A percentile compares a stretch with the other conserved stretches of the same genome.
Conservation (phyloP, 257 asterid species). For the Solanum bulbocastanum region DNA sequence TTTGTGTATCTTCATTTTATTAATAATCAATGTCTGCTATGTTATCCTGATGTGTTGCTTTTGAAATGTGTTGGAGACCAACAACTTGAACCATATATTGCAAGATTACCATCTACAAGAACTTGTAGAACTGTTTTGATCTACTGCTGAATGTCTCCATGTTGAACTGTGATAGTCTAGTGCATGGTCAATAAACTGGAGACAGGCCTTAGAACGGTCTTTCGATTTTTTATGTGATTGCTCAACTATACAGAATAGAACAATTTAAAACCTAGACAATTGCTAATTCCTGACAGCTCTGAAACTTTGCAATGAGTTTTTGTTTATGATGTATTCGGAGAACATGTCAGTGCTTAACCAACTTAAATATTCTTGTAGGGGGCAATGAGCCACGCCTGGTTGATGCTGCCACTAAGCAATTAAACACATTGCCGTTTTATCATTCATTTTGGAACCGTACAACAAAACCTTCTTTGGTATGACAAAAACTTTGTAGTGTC, state of each 20-base stretch:
- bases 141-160: background rate
- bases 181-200: background rate
- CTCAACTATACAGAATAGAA: background rate
- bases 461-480: conserved; percentile 85
- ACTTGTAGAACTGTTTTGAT: background rate
- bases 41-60: background rate
- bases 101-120: background rate
- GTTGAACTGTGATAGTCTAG: background rate
- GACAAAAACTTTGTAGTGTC: background rate
- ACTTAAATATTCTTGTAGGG: conserved; percentile 31
- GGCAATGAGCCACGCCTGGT: conserved; percentile 90
- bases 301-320: background rate
- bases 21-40: background rate
- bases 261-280: background rate
- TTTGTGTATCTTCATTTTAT: background rate
- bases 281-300: background rate
- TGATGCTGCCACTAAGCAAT: conserved; percentile 81
- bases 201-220: background rate
- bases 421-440: conserved; percentile 82
- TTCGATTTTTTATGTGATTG: background rate
- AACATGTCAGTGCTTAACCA: background rate
- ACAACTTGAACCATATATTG: background rate
- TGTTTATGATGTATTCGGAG: background rate
- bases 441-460: conserved; percentile 98
- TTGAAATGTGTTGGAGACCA: background rate